Evolutionary conservation across 208 protist genomes (phyloP).

Genomic region (Wallacemonas sp.): DNA sequence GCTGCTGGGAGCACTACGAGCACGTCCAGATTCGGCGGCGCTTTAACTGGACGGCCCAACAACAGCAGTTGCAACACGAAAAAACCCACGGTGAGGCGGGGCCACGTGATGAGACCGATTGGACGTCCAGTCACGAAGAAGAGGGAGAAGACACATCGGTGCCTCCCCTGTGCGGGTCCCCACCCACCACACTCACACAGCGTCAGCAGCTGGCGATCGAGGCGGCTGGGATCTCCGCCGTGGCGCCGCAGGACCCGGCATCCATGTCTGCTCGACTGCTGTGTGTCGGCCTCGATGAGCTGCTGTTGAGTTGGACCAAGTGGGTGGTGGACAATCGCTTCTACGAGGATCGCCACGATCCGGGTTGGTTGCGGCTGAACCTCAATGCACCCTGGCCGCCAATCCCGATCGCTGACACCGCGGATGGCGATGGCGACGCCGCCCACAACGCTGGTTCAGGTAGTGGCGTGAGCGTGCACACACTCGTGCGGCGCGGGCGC

Average conservation of each 20-base stretch:
- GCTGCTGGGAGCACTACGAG: constrained; percentile 50
- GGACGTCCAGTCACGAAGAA: constrained; percentile 2
- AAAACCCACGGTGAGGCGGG: not conserved
- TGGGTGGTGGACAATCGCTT: constrained; percentile 49
- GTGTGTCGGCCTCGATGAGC: constrained; percentile 38
- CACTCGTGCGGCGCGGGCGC: constrained; percentile 41
- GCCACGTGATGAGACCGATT: not conserved
- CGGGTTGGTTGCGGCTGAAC: constrained; percentile 38
- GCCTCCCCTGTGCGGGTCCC: constrained; percentile 2
- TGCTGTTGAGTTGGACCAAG: constrained; percentile 60
- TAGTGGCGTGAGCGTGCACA: constrained; percentile 2
- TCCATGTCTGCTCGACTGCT: constrained; percentile 38
- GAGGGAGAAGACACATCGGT: not conserved
- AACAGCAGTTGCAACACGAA: constrained; percentile 22
- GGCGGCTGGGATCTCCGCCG: not conserved
- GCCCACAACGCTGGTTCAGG: not conserved
- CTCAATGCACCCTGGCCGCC: constrained; percentile 2
- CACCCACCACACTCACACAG: constrained; percentile 13
- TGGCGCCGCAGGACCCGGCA: constrained; percentile 13
- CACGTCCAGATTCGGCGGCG: constrained; percentile 45
- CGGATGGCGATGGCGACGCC: constrained; percentile 18
- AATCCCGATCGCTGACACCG: not conserved
- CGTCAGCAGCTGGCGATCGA: constrained; percentile 14
- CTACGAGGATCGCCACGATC: constrained; percentile 47
- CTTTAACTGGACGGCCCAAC: constrained; percentile 17